phyloP scores from a whole-genome alignment of 1,284 basidiomycete genomes.

The Trichosporon coremiiforme region DNA sequence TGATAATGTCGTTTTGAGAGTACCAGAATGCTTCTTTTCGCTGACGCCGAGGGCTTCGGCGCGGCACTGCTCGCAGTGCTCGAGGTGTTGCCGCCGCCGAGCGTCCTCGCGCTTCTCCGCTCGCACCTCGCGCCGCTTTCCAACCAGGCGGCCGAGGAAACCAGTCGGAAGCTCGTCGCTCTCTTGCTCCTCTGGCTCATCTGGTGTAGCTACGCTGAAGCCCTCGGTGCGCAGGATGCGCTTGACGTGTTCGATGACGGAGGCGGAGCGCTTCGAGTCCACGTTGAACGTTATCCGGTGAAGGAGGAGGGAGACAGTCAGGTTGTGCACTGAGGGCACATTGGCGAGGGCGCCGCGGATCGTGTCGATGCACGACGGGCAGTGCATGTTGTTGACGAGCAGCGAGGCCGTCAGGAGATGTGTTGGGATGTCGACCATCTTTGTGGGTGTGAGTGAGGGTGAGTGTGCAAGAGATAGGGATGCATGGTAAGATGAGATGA shows the following conservation, averaged over 20 bases:
- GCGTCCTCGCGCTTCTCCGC: constrained; percentile 34
- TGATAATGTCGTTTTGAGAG: constrained; percentile 31
- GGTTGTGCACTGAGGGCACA: constrained; percentile 37
- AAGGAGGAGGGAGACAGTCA: constrained; percentile 51
- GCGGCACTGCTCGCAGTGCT: constrained; percentile 53
- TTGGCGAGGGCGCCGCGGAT: constrained; percentile 48
- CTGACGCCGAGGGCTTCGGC: constrained; percentile 29
- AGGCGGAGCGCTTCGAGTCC: constrained; percentile 31
- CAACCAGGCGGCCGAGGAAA: constrained; percentile 8
- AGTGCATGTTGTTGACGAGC: constrained; percentile 53
- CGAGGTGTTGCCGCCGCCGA: constrained; percentile 47
- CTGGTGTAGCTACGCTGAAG: constrained; percentile 39
- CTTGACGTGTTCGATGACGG: constrained; percentile 35
- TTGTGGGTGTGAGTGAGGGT: constrained; percentile 11
- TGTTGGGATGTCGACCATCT: constrained; percentile 29
- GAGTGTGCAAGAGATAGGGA: no score
- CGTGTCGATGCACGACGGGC: constrained; percentile 56
- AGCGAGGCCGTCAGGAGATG: constrained; percentile 39
- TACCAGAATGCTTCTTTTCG: constrained; percentile 53
- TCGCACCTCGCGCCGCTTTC: constrained; percentile 15
- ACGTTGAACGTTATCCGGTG: constrained; percentile 47
- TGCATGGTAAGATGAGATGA: no score
- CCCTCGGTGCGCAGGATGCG: constrained; percentile 38
- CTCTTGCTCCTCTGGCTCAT: constrained; percentile 19
- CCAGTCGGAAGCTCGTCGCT: not conserved